A percentile compares a stretch with the other conserved stretches of the same genome.
Evolutionary conservation across 2,329 filamentous ascomycete genomes (phyloP).

Genomic region (Monilinia vaccinii-corymbosi): DNA sequence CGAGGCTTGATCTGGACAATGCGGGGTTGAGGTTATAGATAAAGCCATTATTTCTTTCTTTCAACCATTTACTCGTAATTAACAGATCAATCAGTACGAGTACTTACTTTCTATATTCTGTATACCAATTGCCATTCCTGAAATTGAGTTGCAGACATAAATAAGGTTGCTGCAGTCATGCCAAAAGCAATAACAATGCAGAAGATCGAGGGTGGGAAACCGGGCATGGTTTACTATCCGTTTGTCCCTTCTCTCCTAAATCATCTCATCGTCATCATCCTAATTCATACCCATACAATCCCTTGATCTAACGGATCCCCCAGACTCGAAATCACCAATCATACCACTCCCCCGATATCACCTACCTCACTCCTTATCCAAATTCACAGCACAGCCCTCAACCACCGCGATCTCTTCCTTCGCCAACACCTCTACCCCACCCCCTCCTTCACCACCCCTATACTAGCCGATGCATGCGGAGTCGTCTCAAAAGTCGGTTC

Average conservation of each 20-base stretch:
- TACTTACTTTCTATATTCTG: not conserved
- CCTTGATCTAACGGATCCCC: conserved; percentile 15
- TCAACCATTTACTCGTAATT: not conserved
- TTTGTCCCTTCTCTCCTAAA: conserved; percentile 46
- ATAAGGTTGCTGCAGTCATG: conserved; percentile 15
- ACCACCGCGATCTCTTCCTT: conserved; percentile 93
- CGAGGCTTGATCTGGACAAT: not conserved
- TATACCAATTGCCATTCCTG: not conserved
- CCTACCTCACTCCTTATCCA: conserved; percentile 64
- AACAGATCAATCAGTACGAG: not conserved
- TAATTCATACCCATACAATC: conserved; percentile 7
- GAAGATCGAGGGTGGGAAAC: conserved; percentile 64
- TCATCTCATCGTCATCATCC: conserved; percentile 33
- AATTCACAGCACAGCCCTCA: conserved; percentile 72
- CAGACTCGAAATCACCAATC: conserved; percentile 46
- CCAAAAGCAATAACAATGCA: conserved; percentile 37
- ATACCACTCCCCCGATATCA: conserved; percentile 54
- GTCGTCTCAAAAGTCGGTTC: conserved; percentile 57
- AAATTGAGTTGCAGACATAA: not conserved
- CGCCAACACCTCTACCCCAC: conserved; percentile 86
- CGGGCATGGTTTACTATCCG: conserved; percentile 83
- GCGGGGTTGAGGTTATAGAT: not conserved
- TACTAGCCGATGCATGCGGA: conserved; percentile 78
- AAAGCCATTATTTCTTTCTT: not conserved
- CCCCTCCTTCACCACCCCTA: conserved; percentile 66